These are phyloP conservation scores for Paramecium caudatum DNA, from an alignment of 73 alveolate genomes.

Conservation along the genomic window DNA sequence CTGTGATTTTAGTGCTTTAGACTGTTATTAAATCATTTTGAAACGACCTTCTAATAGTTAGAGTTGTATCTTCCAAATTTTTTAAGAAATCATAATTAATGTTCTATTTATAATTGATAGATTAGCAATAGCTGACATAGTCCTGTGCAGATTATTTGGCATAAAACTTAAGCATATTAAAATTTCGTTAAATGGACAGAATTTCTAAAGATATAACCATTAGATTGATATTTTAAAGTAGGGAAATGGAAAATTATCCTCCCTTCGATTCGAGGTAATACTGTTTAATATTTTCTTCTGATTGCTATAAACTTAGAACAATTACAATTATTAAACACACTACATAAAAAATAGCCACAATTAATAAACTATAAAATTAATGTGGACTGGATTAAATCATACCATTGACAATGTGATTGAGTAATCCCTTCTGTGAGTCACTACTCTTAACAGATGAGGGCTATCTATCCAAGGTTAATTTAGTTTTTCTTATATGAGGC, in stretches of 20 bases:
- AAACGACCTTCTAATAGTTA: no score
- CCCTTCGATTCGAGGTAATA: neutral
- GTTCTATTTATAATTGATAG: neutral
- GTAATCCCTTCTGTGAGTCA: neutral
- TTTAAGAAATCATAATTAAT: conserved; percentile 6
- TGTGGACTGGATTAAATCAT: conserved; percentile 10
- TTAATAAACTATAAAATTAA: neutral
- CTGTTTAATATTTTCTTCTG: neutral
- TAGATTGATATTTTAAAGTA: neutral
- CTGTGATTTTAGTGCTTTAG: no score
- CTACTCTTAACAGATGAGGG: conserved; percentile 7
- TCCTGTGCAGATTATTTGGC: neutral
- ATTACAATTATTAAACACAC: neutral
- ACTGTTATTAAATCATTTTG: no score
- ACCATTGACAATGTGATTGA: conserved; percentile 19
- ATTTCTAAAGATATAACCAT: conserved; percentile 1
- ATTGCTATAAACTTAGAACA: neutral
- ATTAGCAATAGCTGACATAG: neutral
- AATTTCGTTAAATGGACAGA: neutral
- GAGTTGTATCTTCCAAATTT: neutral
- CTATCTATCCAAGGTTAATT: neutral
- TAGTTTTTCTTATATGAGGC: no score
- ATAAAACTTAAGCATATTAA: neutral
- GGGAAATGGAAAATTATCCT: conserved; percentile 4
- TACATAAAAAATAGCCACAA: neutral